Conservation (phyloP, 176 grass and related monocot genomes). For the Stipa capillata region DNA sequence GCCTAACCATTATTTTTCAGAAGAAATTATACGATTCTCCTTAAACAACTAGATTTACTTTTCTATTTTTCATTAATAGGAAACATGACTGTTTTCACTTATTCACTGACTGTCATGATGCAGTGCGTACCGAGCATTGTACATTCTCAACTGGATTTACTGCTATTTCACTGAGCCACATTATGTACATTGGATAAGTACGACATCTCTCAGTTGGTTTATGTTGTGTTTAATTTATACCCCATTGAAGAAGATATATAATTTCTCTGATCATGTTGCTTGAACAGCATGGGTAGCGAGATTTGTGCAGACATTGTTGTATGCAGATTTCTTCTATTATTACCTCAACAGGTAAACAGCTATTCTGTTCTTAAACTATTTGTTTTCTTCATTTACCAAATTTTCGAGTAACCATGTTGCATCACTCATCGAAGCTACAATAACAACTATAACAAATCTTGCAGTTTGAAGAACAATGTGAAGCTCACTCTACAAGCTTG, state of each 20-base stretch:
- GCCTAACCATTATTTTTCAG: neutral
- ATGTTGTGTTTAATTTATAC: neutral
- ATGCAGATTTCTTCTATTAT: slow-evolving; percentile 79
- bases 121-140: slow-evolving; percentile 63
- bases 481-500: slow-evolving; percentile 51
- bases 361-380: neutral
- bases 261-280: neutral
- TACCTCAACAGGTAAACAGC: slow-evolving; percentile 52
- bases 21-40: neutral
- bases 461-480: slow-evolving; percentile 68
- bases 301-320: slow-evolving; percentile 56
- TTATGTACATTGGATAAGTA: slow-evolving; percentile 78
- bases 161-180: slow-evolving; percentile 53
- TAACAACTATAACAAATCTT: neutral
- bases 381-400: neutral
- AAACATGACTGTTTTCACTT: neutral
- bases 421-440: neutral
- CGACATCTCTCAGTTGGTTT: neutral
- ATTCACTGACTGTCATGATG: slow-evolving; percentile 14
- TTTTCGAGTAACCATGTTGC: neutral
- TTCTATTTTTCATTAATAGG: neutral
- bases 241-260: neutral
- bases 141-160: slow-evolving; percentile 68
- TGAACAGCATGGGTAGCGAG: slow-evolving; percentile 60
- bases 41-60: neutral